Evolutionary conservation across 1,139 yeast genomes (phyloP), one percentile per base, ranked within the genome.

Genomic region (Taphrina sp.): DNA sequence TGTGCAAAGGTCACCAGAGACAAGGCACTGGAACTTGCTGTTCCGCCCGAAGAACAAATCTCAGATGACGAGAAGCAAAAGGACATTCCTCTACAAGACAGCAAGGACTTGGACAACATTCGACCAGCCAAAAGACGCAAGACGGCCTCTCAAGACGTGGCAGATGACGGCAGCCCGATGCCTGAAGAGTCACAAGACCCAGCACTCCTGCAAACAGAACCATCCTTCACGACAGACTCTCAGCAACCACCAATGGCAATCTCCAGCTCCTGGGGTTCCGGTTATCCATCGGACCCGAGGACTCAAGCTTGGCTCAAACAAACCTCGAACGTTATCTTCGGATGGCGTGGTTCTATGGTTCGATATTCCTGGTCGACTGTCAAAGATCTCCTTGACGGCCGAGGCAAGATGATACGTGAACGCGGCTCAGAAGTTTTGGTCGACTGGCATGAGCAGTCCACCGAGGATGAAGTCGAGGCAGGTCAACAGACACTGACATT

Each of bases 1-100:
- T 90, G 92, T 52, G 99, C 99, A 4, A 92, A 92, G 67, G 98
- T 92, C 2, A 88, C 98, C 0, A 78, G 99, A 65, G 98, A 92
- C 69, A 73, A 80, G 54, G 80, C 83, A 49, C 72, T 92, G 58
- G 71, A 76, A 38, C 64, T 24, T 4, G 44, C 46, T 24, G 54
- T 39, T 10, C 46, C 54, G 20, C 10, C 41, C 22, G 10, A n/a
- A n/a, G n/a, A n/a, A n/a, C n/a, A n/a, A n/a, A n/a, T n/a, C n/a
- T n/a, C n/a, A n/a, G n/a, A n/a, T n/a, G n/a, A n/a, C n/a, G n/a
- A n/a, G n/a, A n/a, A n/a, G n/a, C n/a, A n/a, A n/a, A n/a, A n/a
- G n/a, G n/a, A n/a, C n/a, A n/a, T n/a, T n/a, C n/a, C n/a, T n/a
- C n/a, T n/a, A n/a, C n/a, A n/a, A n/a, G 10, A 12, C 10, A 26